Percentiles rank a stretch among this genome's conserved stretches.
phyloP scores from a whole-genome alignment of 2,329 filamentous ascomycete genomes.

The Pseudomassariella vexata region DNA sequence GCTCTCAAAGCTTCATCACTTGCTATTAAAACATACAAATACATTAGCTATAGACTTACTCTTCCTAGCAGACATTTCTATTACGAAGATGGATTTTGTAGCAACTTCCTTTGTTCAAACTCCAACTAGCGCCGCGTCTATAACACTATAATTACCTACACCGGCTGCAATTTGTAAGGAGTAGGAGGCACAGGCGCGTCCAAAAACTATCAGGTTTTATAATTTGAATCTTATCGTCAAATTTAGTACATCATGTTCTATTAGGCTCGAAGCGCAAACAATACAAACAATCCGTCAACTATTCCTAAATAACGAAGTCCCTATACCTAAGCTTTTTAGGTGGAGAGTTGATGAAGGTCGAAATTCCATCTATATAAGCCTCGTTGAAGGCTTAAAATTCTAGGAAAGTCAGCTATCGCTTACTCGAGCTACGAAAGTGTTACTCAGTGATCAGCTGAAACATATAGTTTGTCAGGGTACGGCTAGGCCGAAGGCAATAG shows the following conservation, averaged over 20 bases:
- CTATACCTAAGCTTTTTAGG: constrained; percentile 8
- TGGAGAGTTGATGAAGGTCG: constrained; percentile 4
- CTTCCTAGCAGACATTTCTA: no score
- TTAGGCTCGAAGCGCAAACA: constrained; percentile 9
- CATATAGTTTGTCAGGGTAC: no score
- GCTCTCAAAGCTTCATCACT: no score
- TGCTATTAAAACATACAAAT: no score
- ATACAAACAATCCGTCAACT: constrained; percentile 6
- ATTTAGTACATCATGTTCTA: not conserved
- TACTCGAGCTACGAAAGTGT: constrained; percentile 14
- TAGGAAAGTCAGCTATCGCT: constrained; percentile 12
- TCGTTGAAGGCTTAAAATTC: constrained; percentile 9
- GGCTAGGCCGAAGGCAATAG: no score
- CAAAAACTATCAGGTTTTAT: no score
- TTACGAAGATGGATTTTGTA: not conserved
- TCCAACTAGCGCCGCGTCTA: not conserved
- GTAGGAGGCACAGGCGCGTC: not conserved
- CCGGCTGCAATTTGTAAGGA: not conserved
- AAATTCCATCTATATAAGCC: constrained; percentile 9
- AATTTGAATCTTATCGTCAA: constrained; percentile 1
- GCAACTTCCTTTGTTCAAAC: constrained; percentile 1
- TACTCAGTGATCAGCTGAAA: constrained; percentile 12
- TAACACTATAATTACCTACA: constrained; percentile 1
- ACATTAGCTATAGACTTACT: no score
- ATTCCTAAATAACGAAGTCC: constrained; percentile 7